phyloP scores from a whole-genome alignment of 73 alveolate species.

The Urostyla sp. region DNA sequence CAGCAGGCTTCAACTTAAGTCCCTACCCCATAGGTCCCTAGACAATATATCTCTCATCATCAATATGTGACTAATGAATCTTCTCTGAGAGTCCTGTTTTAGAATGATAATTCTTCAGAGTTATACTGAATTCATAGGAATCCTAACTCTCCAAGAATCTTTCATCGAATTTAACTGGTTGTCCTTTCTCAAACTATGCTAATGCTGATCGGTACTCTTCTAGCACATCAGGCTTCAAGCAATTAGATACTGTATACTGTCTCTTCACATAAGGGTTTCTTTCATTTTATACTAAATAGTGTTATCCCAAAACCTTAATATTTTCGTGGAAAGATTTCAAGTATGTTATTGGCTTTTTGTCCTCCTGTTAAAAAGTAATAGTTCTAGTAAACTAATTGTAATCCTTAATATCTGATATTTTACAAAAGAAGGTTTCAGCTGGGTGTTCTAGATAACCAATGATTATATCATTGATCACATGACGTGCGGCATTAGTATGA shows the following conservation, averaged over 20 bases:
- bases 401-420: no score
- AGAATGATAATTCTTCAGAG: slow-evolving; percentile 1
- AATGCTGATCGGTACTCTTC: no score
- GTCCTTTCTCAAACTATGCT: no score
- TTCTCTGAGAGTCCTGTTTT: background rate
- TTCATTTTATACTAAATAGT: no score
- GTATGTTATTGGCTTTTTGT: no score
- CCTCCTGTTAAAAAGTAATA: no score
- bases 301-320: no score
- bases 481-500: slow-evolving; percentile 32
- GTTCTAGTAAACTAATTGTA: no score
- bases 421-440: no score
- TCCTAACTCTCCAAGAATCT: no score
- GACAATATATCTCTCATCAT: background rate
- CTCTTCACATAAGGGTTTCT: slow-evolving; percentile 5
- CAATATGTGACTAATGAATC: background rate
- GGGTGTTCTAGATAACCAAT: slow-evolving; percentile 42
- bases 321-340: no score
- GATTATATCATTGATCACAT: background rate
- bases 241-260: slow-evolving; percentile 37
- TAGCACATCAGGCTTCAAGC: slow-evolving; percentile 6
- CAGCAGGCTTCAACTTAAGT: background rate
- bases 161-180: no score
- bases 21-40: slow-evolving; percentile 54
- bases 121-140: background rate